Base-by-base conservation (phyloP, 257 asterid genomes). In the Gentiana macrophylla region DNA sequence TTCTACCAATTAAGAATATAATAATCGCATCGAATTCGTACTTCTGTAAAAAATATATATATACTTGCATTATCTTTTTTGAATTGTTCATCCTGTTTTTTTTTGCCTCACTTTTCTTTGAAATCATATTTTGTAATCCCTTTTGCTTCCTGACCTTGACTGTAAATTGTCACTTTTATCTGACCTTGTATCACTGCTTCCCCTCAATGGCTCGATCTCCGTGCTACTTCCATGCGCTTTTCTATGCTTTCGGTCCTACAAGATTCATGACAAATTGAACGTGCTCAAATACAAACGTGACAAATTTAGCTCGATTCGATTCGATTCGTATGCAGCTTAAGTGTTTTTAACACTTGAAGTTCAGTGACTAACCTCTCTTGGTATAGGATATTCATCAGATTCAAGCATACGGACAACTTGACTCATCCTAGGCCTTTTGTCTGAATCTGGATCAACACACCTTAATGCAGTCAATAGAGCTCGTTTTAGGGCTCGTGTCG, bases 381-480 rank as follows among this genome's bases (percentile, higher is more conserved):
- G 94, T 63, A 86, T 79, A 50, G 97, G 97, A 75, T 87, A 88
- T 77, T 92, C 99, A 64, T 88, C 97, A 3, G 98, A 87, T 67
- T 92, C 99, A 59, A 84, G 96, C 98, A 91, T 91, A 43, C 95
- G 85, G 51, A 85, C 94, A 73, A 87, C 97, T 71, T 84, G 97
- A 73, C 86, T 83, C 98, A 91, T 91, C 75, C 79, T 83, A 0
- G 98, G 96, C 56, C 98, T 78, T 79, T 91, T 87, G 77, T 91
- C 94, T 15, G 98, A 87, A 79, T 87, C 98, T 12, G 96, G 98
- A 67, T 91, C 98, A n/a, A 91, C 98, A 44, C 98, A 91, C 72
- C 97, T 75, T 71, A 91, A 67, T 70, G 96, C 99, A 57, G 96
- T 87, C 80, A 85, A 70, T 46, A 92, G 94, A 34, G 94, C 93